These are phyloP conservation scores for Torulaspora delbrueckii DNA, from an alignment of 805 yeast species.

Conservation along the genomic window DNA sequence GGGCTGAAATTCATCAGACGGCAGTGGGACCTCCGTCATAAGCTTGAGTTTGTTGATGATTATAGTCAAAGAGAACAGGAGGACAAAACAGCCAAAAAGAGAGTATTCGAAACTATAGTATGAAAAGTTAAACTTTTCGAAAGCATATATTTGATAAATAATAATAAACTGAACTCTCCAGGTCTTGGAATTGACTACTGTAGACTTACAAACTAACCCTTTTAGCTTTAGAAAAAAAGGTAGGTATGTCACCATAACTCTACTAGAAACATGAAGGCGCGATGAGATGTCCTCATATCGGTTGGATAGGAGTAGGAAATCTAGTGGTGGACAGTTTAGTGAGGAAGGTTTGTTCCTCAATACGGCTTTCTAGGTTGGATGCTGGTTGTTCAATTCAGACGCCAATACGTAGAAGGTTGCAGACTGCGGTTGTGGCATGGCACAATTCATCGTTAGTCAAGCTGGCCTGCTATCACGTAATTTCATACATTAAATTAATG, in stretches of 20 bases:
- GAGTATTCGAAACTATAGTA: constrained; percentile 58
- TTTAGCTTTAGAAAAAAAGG: too few species aligned
- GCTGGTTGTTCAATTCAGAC: constrained; percentile 48
- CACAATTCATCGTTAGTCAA: constrained; percentile 54
- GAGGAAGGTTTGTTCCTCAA: constrained; percentile 1
- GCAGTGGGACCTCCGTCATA: constrained; percentile 77
- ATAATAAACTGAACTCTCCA: too few species aligned
- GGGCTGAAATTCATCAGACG: constrained; percentile 70
- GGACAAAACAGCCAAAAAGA: constrained; percentile 58
- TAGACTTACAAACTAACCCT: too few species aligned
- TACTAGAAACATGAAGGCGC: too few species aligned
- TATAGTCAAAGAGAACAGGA: constrained; percentile 50
- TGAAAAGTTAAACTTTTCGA: constrained; percentile 5
- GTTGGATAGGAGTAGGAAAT: background rate
- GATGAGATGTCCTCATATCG: constrained; percentile 1
- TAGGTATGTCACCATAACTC: too few species aligned
- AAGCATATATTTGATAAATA: background rate
- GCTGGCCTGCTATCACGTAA: background rate
- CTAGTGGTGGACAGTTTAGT: background rate
- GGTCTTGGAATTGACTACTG: too few species aligned
- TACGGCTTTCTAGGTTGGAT: constrained; percentile 3
- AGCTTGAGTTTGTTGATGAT: constrained; percentile 66
- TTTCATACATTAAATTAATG: background rate
- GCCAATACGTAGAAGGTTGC: constrained; percentile 53
- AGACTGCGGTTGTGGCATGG: constrained; percentile 66